Conservation (phyloP, 257 asterid genomes). For the Thymus quinquecostatus region DNA sequence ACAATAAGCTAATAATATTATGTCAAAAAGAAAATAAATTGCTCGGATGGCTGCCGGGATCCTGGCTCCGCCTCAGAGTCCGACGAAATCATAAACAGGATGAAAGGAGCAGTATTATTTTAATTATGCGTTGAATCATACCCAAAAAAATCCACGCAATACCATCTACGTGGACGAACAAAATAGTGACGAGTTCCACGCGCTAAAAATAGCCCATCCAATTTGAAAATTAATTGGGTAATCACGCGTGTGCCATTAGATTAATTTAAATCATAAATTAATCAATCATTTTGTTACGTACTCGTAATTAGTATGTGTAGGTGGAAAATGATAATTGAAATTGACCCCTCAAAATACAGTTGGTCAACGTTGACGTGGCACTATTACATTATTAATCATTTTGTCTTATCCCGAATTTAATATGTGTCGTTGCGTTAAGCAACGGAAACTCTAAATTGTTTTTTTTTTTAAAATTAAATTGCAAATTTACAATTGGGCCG, state of each 20-base stretch:
- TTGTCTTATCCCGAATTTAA: constrained; percentile 15
- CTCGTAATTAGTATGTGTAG: background rate
- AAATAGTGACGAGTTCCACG: constrained; percentile 31
- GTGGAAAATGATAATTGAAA: background rate
- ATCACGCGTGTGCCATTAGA: background rate
- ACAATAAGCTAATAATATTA: too few species aligned
- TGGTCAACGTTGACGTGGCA: constrained; percentile 24
- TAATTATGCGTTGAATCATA: background rate
- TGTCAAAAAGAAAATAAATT: too few species aligned
- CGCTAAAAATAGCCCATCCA: constrained; percentile 22
- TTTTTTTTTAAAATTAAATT: too few species aligned
- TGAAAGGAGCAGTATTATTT: too few species aligned
- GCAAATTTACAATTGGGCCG: too few species aligned
- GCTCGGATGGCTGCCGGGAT: too few species aligned
- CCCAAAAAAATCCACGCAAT: background rate
- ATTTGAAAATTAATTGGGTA: constrained; percentile 20
- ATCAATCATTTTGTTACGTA: background rate
- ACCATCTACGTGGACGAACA: constrained; percentile 31
- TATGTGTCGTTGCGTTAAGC: constrained; percentile 1
- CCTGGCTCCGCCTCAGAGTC: too few species aligned
- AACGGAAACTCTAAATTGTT: background rate
- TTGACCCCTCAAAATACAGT: constrained; percentile 3
- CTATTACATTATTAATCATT: background rate
- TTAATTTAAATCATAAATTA: background rate
- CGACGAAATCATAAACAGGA: too few species aligned